Conservation (phyloP, 495 filamentous ascomycete species). For the Penicillium parvum region DNA sequence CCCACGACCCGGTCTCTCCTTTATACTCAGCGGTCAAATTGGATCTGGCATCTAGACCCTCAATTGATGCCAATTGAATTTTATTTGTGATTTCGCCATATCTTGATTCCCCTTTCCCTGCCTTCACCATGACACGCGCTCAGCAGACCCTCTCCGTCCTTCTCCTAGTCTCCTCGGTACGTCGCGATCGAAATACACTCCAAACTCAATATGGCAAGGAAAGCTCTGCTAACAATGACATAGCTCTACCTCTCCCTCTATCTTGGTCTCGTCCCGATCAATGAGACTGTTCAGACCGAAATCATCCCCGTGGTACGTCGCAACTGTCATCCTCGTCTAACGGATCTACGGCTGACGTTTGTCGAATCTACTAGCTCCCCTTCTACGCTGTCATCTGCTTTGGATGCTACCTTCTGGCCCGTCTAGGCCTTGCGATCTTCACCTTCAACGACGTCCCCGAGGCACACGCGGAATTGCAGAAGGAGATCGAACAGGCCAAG, state of each 20-base stretch:
- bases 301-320: constrained; percentile 50
- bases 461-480: constrained; percentile 85
- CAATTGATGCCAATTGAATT: not conserved
- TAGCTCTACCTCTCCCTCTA: constrained; percentile 87
- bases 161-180: constrained; percentile 82
- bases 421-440: constrained; percentile 83
- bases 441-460: constrained; percentile 96
- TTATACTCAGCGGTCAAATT: constrained; percentile 15
- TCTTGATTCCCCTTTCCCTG: not conserved
- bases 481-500: constrained; percentile 51
- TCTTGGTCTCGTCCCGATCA: constrained; percentile 80
- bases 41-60: constrained; percentile 5
- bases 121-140: constrained; percentile 76
- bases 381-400: constrained; percentile 91
- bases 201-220: not conserved
- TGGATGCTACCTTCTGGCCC: constrained; percentile 88
- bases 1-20: constrained; percentile 17
- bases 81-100: constrained; percentile 3
- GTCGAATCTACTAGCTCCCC: constrained; percentile 59
- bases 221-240: constrained; percentile 6
- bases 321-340: constrained; percentile 1
- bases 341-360: not conserved
- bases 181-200: constrained; percentile 15
- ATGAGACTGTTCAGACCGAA: constrained; percentile 54
- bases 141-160: constrained; percentile 85